Evolutionary conservation across 495 filamentous ascomycete genomes (phyloP).

Genomic region (Choiromyces venosus): DNA sequence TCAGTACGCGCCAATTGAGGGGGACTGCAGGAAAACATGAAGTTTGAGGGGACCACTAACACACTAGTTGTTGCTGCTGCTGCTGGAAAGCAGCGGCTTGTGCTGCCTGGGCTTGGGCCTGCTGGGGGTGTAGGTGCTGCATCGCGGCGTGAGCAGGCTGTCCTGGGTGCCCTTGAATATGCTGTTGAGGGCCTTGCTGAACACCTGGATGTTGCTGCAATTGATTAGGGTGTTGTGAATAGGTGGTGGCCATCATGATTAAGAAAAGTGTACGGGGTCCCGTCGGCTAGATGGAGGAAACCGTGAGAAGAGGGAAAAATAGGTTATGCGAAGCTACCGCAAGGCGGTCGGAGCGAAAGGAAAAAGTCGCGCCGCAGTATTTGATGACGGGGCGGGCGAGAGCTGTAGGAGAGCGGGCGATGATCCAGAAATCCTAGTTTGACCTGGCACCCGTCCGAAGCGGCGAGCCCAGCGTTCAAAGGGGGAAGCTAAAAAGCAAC

Average conservation of each 20-base stretch:
- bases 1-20: conserved; percentile 33
- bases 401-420: background rate
- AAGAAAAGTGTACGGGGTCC: background rate
- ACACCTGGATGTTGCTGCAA: conserved; percentile 40
- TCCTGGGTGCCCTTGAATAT: conserved; percentile 41
- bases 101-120: conserved; percentile 2
- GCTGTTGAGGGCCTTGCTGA: conserved; percentile 40
- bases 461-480: background rate
- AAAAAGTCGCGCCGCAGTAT: background rate
- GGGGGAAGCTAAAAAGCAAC: background rate
- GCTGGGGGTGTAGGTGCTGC: conserved; percentile 39
- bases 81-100: conserved; percentile 34
- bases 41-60: conserved; percentile 32
- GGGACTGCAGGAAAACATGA: conserved; percentile 8
- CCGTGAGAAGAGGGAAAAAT: background rate
- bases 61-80: conserved; percentile 36
- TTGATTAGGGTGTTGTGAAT: conserved; percentile 38
- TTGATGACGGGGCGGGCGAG: background rate
- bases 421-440: background rate
- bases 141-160: conserved; percentile 36
- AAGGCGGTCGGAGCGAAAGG: background rate
- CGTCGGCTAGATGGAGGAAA: background rate
- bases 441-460: background rate
- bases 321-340: background rate
- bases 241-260: conserved; percentile 36